Percentiles rank a stretch among this genome's conserved stretches.
Evolutionary conservation across 441 rosid genomes (phyloP).

Genomic region (Theobroma grandiflorum): DNA sequence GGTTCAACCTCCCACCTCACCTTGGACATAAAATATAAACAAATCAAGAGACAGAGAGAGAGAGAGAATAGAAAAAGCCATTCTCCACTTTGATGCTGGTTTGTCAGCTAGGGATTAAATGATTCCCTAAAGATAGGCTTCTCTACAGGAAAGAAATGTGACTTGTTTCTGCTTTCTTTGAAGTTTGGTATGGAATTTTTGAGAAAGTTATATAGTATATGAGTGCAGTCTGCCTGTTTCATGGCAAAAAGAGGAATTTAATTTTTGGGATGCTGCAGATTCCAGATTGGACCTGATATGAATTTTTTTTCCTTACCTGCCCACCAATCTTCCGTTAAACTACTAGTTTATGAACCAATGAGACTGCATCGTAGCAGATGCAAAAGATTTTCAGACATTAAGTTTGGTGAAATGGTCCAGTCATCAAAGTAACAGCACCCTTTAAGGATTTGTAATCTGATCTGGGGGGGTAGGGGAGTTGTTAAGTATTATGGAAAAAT

Average conservation of each 20-base stretch:
- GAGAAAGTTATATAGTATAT: neutral
- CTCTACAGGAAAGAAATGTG: neutral
- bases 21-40: neutral
- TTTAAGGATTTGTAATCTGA: neutral
- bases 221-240: neutral
- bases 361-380: neutral
- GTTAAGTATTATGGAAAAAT: neutral
- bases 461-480: neutral
- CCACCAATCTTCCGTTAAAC: neutral
- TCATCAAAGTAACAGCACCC: neutral
- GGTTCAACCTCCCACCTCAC: constrained; percentile 20
- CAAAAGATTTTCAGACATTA: neutral
- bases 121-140: neutral
- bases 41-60: neutral
- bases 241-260: constrained; percentile 3
- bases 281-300: neutral
- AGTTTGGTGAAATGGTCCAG: neutral
- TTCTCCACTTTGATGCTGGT: neutral
- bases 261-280: neutral
- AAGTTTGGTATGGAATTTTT: neutral
- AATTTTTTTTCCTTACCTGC: neutral
- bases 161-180: neutral
- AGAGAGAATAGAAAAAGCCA: neutral
- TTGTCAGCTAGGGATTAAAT: neutral
- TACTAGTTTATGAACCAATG: neutral